Conservation (phyloP, 1,284 basidiomycete species). For the Pisolithus thermaeus region DNA sequence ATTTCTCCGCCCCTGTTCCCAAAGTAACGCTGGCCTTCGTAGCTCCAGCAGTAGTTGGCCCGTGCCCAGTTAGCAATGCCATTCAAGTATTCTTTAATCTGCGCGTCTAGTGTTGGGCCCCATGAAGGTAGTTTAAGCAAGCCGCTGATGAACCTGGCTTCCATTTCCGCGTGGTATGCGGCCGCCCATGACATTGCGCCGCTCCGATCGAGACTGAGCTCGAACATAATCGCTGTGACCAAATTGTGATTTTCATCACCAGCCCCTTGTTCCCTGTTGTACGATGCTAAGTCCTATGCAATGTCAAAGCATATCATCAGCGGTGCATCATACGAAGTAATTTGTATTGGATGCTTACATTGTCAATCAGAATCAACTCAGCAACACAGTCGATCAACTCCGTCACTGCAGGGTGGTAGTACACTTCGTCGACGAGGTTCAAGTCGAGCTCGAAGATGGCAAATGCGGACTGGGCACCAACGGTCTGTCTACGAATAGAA, state of each 20-base stretch:
- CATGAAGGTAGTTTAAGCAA: conserved; percentile 22
- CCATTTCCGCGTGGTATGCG: conserved; percentile 18
- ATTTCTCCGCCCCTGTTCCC: conserved; percentile 26
- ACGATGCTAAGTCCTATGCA: conserved; percentile 31
- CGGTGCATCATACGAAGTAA: neutral
- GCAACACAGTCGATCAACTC: conserved; percentile 16
- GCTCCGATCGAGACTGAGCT: conserved; percentile 21
- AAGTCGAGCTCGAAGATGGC: conserved; percentile 16
- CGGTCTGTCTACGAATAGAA: conserved; percentile 18
- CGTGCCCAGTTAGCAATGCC: conserved; percentile 27
- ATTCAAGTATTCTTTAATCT: conserved; percentile 25
- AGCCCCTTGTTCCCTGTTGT: conserved; percentile 27
- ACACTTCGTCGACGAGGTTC: conserved; percentile 23
- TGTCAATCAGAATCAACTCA: conserved; percentile 27
- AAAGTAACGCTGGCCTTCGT: conserved; percentile 28
- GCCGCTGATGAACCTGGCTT: conserved; percentile 20
- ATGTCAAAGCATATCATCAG: neutral
- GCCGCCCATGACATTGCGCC: conserved; percentile 28
- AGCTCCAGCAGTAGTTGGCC: conserved; percentile 30
- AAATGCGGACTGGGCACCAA: conserved; percentile 18
- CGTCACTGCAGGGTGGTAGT: conserved; percentile 16
- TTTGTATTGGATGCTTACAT: conserved; percentile 16
- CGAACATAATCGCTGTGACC: conserved; percentile 29
- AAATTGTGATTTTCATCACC: conserved; percentile 29
- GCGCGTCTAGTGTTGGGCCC: conserved; percentile 20